Percentiles rank a stretch among this genome's conserved stretches.
Evolutionary conservation across 2,329 filamentous ascomycete species (phyloP).

Genomic region (Microthyrium microscopicum): DNA sequence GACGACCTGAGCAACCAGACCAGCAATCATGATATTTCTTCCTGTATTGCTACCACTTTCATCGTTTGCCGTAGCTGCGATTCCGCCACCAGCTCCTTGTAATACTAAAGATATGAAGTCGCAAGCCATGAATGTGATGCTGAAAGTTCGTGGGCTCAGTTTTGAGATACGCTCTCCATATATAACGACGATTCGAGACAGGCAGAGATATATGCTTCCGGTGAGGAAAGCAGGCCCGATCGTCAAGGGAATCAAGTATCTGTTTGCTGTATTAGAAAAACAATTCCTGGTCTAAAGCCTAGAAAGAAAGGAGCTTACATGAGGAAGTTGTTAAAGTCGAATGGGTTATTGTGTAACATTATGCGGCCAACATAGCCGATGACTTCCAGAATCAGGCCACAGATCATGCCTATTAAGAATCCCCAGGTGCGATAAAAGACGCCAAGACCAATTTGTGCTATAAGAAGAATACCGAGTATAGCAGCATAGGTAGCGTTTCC

Average conservation of each 20-base stretch:
- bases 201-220: conserved; percentile 50
- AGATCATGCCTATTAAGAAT: conserved; percentile 31
- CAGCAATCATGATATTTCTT: conserved; percentile 40
- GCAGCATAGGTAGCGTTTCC: conserved; percentile 36
- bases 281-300: neutral
- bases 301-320: conserved; percentile 21
- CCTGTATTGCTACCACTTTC: conserved; percentile 29
- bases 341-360: conserved; percentile 36
- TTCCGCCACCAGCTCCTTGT: conserved; percentile 29
- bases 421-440: conserved; percentile 38
- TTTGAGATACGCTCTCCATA: conserved; percentile 21
- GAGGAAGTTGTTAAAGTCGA: conserved; percentile 31
- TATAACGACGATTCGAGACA: conserved; percentile 26
- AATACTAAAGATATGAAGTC: conserved; percentile 29
- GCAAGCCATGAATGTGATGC: conserved; percentile 33
- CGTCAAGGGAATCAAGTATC: conserved; percentile 37
- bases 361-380: conserved; percentile 41
- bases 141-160: conserved; percentile 28
- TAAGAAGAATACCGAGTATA: conserved; percentile 32
- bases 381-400: conserved; percentile 34
- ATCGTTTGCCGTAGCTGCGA: conserved; percentile 34
- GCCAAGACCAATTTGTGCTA: conserved; percentile 33
- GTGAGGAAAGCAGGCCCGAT: conserved; percentile 39
- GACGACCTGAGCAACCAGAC: conserved; percentile 39
- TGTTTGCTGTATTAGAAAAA: neutral